Conservation (phyloP, 169 alveolate genomes). For the Besnoitia besnoiti region DNA sequence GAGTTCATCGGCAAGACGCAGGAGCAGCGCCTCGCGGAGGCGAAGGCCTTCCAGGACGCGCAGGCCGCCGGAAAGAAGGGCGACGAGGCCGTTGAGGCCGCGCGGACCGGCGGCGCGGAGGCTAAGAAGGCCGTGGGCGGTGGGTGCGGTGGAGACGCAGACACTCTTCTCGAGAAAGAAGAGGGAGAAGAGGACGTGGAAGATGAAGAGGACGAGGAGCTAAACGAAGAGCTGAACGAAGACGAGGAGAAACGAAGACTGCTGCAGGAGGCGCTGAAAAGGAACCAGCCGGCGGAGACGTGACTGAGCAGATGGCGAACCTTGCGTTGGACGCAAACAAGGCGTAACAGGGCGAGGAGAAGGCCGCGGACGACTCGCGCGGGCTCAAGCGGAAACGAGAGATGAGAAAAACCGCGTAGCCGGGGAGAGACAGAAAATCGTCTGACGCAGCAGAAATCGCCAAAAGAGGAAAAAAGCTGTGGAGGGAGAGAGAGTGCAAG, state of each 20-base stretch:
- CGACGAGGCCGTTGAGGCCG: conserved; percentile 36
- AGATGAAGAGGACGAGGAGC: conserved; percentile 42
- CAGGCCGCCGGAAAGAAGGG: conserved; percentile 21
- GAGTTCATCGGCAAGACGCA: conserved; percentile 49
- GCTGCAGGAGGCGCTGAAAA: conserved; percentile 45
- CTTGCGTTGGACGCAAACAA: not conserved
- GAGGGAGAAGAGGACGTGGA: conserved; percentile 33
- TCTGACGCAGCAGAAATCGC: not conserved
- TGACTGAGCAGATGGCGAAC: too few species aligned
- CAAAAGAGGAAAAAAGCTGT: not conserved
- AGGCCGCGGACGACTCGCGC: too few species aligned
- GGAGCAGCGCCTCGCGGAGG: conserved; percentile 41
- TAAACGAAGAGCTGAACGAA: conserved; percentile 27
- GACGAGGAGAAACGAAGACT: conserved; percentile 40
- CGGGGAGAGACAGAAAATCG: not conserved
- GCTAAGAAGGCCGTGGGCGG: not conserved
- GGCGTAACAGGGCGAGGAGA: not conserved
- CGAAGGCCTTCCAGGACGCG: conserved; percentile 27
- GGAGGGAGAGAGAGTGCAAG: not conserved
- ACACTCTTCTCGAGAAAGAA: not conserved
- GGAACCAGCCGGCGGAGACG: not conserved
- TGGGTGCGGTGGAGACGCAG: not conserved
- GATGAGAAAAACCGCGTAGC: too few species aligned
- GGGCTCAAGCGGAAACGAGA: too few species aligned
- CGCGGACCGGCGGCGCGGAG: not conserved